Conservation (phyloP, 768 basidiomycete genomes). For the Hirschioporus abietinus region DNA sequence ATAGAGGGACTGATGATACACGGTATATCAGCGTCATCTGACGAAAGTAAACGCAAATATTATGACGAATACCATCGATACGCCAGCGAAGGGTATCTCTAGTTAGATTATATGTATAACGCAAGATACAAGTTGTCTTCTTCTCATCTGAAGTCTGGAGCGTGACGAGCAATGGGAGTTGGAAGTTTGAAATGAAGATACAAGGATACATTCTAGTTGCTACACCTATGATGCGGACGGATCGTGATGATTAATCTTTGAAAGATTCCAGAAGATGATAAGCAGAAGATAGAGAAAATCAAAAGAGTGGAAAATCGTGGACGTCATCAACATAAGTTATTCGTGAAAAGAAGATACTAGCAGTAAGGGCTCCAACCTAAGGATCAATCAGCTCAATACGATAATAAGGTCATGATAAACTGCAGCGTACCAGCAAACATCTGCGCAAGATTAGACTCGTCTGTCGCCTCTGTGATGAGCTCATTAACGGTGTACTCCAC, state of each 20-base stretch:
- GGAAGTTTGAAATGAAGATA: no score
- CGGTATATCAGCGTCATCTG: no score
- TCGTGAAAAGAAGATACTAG: neutral
- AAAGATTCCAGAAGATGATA: neutral
- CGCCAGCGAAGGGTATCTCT: no score
- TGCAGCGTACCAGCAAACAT: conserved; percentile 66
- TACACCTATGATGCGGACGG: neutral
- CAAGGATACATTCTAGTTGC: neutral
- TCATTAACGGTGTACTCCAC: conserved; percentile 93
- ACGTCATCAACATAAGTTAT: neutral
- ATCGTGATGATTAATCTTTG: neutral
- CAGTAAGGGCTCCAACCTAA: conserved; percentile 4
- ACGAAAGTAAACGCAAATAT: no score
- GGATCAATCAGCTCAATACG: neutral
- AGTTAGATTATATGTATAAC: no score
- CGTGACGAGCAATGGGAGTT: no score
- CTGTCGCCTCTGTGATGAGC: conserved; percentile 84
- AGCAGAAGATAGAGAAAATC: neutral
- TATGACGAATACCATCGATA: no score
- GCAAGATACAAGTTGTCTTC: no score
- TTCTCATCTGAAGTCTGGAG: no score
- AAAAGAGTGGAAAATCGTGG: neutral
- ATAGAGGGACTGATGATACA: no score
- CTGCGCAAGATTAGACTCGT: conserved; percentile 64
- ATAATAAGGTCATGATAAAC: neutral